phyloP scores from a whole-genome alignment of 768 basidiomycete genomes.

The Crepidotus variabilis region DNA sequence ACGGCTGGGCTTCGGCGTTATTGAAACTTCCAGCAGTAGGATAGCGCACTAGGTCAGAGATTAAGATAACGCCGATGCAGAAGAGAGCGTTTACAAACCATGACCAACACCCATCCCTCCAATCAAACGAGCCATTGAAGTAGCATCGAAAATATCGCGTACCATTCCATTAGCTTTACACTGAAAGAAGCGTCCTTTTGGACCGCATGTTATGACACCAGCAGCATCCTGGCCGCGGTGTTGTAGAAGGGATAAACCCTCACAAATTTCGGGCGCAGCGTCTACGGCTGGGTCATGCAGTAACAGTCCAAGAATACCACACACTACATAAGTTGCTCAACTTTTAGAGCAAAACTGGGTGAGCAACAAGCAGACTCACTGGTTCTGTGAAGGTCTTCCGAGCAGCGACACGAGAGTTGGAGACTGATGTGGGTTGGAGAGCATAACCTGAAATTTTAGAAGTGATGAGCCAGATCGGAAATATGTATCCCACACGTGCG shows the following conservation, averaged over 20 bases:
- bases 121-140: constrained; percentile 68
- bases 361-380: neutral
- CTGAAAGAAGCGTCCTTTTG: constrained; percentile 93
- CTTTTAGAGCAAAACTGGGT: neutral
- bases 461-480: neutral
- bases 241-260: constrained; percentile 93
- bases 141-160: constrained; percentile 88
- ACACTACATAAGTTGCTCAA: constrained; percentile 52
- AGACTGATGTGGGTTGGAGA: neutral
- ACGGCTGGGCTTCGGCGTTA: constrained; percentile 96
- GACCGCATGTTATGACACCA: constrained; percentile 94
- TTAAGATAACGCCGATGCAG: constrained; percentile 7
- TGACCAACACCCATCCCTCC: constrained; percentile 99
- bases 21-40: constrained; percentile 97
- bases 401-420: neutral
- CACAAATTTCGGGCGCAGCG: constrained; percentile 85
- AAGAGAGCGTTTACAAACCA: constrained; percentile 45
- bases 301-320: constrained; percentile 88
- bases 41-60: constrained; percentile 70
- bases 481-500: neutral
- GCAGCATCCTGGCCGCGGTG: constrained; percentile 98
- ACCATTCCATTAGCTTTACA: constrained; percentile 99
- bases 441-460: constrained; percentile 10
- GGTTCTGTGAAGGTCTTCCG: neutral
- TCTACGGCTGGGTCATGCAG: constrained; percentile 72